Evolutionary conservation across 2,329 filamentous ascomycete species (phyloP), one percentile per base, ranked within the genome.

Genomic region (Fusarium abutilonis): DNA sequence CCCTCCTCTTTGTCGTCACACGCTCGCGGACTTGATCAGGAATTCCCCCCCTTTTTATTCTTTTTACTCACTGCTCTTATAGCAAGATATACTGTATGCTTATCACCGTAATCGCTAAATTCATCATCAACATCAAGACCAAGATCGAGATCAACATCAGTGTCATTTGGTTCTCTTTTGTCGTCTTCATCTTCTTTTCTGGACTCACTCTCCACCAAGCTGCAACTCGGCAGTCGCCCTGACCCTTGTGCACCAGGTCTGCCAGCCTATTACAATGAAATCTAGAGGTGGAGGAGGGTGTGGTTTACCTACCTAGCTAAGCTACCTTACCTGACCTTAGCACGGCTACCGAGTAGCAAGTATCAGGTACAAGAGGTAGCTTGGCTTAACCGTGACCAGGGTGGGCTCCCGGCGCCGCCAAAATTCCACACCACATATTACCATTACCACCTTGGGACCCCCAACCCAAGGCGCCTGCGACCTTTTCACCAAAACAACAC

Each of bases 401-500:
- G 52, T 62, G 56, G 54, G 44, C 56, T 44, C 67, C 65, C 66
- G 68, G 55, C 68, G 56, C 60, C 47, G 63, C 57, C 54, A 64
- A 65, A 68, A 66, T 68, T 66, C 62, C 62, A 66, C 62, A 65
- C 63, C 60, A 63, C 57, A 59, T 56, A 67, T 56, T 29, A 13
- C 51, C 47, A 58, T 51, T 54, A 68, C 58, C 63, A 67, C 64
- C 65, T 64, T 67, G 63, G 59, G 67, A 64, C 68, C 65, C 66
- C 68, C 62, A 65, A 55, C 62, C 36, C 57, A 48, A 55, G 56
- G 68, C 66, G 66, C 68, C 69, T 70, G 68, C 68, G 66, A 70
- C 68, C 56, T 62, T 70, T 70, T 70, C 68, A 66, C 68, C 65
- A 67, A 60, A 70, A 70, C 67, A 70, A 70, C 67, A 70, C 63